Evolutionary conservation across 2,329 filamentous ascomycete species (phyloP), one percentile per base, ranked within the genome.

Genomic region (Raffaelea deltoideospora): DNA sequence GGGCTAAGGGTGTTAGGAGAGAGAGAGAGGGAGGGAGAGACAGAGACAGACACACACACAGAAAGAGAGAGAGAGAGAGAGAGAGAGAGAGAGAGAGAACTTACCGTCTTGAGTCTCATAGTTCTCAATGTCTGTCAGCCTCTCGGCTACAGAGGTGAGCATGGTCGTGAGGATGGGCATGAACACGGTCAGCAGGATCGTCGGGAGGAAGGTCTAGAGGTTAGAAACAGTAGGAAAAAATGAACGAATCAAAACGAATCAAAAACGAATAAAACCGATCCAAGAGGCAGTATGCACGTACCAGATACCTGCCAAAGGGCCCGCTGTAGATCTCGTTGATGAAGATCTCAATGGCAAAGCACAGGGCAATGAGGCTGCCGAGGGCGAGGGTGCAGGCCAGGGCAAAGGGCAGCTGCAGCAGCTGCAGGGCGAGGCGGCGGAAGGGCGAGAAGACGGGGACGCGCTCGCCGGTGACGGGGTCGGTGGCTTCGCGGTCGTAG

Each of bases 281-380:
- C 3, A 14, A 18, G 22, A 5, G 3, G 10, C 8, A n/a, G 21
- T 19, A 10, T 22, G 17, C 2, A 40, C 75, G 55, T 56, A 87
- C 85, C 47, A 98, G 56, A 41, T 92, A 78, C 17, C 72, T 70
- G 60, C 96, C 93, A 44, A 93, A 75, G 0, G 86, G 85, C 0
- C 90, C 90, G 41, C 77, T 72, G 56, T 98, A 96, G 14, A 96
- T 76, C 56, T 98, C 86, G 0, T 82, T 87, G 46, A 98, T 84
- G 59, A 96, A 95, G 23, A 96, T 84, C 53, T 98, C 90, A 42
- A 95, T 83, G 8, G 78, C 82, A 55, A 96, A 96, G 51, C 84
- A 90, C 13, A 74, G 74, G 11, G 82, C 76, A 45, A 96, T 94
- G 47, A 96, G 64, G 15, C 76, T 75, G 1, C 88, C 88, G 7